Evolutionary conservation across 768 basidiomycete species (phyloP), one percentile per base, ranked within the genome.

Genomic region (Podaxis sp.): DNA sequence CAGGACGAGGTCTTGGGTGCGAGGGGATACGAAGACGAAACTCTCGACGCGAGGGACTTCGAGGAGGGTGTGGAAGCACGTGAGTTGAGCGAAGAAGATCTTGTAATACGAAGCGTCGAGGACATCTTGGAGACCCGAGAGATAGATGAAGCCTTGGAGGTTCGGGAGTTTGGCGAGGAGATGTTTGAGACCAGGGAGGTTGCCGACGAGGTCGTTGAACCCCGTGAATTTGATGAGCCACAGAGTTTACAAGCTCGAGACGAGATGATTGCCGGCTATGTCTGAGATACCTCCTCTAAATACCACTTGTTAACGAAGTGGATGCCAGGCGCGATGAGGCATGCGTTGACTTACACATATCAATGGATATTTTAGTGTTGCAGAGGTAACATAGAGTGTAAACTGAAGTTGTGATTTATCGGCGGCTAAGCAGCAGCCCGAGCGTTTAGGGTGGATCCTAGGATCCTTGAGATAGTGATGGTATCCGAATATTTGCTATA

Each of bases 41-140:
- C 17, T 13, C 40, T 13, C 11, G 40, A 41, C 11, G 40, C 40
- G 12, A 41, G 40, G 40, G 40, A 41, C 2, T 41, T 13, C 40
- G 40, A 41, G 40, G 37, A 13, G 6, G 37, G 37, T 38, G 37
- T 38, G 5, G 28, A 12, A 11, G 17, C 48, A 37, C 40, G 40
- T 17, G 58, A 52, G 58, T 28, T 38, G 49, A 51, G 33, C 30
- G 58, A 60, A n/a, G 49, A 20, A 33, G n/a, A 24, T 30, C 46
- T 48, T 48, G 4, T n/a, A 13, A 10, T 2, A 10, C 49, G 20
- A 12, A 10, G 13, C 1, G 15, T 53, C 37, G n/a, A 28, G 36
- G 36, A 52, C 4, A 2, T 30, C 30, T 30, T 41, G n/a, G 59
- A 60, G 30, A 24, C 51, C n/a, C 3, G 37, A 52, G 44, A 36